These are phyloP conservation scores for Claviceps sp. DNA, from an alignment of 2,329 filamentous ascomycete genomes.

Conservation along the genomic window DNA sequence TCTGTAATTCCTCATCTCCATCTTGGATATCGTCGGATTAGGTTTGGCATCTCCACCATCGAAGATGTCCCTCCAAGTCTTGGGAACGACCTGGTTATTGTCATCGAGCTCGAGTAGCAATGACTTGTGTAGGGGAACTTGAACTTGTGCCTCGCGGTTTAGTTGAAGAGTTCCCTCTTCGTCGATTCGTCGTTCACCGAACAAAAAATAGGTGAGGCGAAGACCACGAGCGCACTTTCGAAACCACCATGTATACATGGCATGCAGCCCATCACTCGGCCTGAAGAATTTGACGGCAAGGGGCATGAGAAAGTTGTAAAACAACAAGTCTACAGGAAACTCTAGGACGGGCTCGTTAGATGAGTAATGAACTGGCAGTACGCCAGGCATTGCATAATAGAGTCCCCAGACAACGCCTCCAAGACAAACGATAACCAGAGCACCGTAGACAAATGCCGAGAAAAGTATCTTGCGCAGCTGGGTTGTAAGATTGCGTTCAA, in stretches of 20 bases:
- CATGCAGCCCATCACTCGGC: conserved; percentile 70
- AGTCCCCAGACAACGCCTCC: conserved; percentile 95
- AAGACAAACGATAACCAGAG: conserved; percentile 80
- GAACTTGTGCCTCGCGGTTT: conserved; percentile 17
- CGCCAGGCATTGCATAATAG: conserved; percentile 47
- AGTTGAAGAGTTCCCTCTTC: conserved; percentile 63
- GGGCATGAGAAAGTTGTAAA: conserved; percentile 95
- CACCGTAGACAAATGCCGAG: conserved; percentile 89
- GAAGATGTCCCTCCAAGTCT: conserved; percentile 45
- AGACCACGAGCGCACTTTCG: conserved; percentile 67
- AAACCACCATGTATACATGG: conserved; percentile 95
- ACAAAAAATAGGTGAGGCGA: conserved; percentile 82
- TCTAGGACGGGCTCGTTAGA: conserved; percentile 86
- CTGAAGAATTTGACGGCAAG: conserved; percentile 72
- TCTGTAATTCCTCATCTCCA: conserved; percentile 23
- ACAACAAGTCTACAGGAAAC: conserved; percentile 84
- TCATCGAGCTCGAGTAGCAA: conserved; percentile 33
- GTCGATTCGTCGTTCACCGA: conserved; percentile 66
- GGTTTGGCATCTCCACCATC: conserved; percentile 33
- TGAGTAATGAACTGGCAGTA: conserved; percentile 87
- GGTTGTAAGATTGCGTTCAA: conserved; percentile 82
- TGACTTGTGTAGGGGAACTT: conserved; percentile 24
- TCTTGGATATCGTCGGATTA: conserved; percentile 18
- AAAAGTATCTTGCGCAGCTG: conserved; percentile 94
- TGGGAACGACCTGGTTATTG: conserved; percentile 30